phyloP scores from a whole-genome alignment of 805 yeast genomes.

The Myxozyma nipponensis region DNA sequence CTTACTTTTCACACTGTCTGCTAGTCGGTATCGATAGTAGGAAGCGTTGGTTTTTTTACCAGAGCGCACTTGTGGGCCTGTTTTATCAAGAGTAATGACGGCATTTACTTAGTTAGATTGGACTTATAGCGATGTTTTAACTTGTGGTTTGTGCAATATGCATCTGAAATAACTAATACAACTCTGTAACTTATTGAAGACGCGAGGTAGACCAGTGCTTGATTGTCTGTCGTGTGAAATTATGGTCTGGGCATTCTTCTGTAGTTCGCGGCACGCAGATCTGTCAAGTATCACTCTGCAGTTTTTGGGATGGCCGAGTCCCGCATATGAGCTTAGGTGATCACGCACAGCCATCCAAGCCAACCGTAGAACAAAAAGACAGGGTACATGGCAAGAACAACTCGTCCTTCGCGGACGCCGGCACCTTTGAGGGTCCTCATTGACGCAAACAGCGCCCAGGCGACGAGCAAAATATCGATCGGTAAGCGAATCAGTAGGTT shows the following conservation, averaged over 20 bases:
- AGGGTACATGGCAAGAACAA: conserved; percentile 61
- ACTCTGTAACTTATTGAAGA: neutral
- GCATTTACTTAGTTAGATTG: too few species aligned
- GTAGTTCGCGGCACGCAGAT: neutral
- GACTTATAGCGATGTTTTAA: too few species aligned
- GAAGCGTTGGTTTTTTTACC: neutral
- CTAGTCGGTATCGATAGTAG: neutral
- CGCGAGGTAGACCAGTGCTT: neutral
- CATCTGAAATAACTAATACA: too few species aligned
- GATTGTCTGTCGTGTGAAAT: neutral
- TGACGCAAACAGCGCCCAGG: conserved; percentile 66
- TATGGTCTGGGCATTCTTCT: neutral
- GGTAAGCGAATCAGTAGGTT: conserved; percentile 50
- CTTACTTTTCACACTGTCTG: neutral
- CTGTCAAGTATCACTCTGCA: neutral
- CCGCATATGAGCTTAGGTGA: conserved; percentile 40
- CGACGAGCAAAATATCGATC: conserved; percentile 45
- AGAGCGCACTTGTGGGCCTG: neutral
- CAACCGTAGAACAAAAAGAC: conserved; percentile 59
- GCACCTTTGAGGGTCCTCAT: conserved; percentile 55
- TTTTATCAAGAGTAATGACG: too few species aligned
- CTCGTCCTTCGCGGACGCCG: conserved; percentile 61
- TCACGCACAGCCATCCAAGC: conserved; percentile 63
- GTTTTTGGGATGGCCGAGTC: neutral
- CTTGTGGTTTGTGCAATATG: too few species aligned